Evolutionary conservation across 805 yeast genomes (phyloP), one percentile per base, ranked within the genome.

Genomic region (Jamesozyma lodderae): DNA sequence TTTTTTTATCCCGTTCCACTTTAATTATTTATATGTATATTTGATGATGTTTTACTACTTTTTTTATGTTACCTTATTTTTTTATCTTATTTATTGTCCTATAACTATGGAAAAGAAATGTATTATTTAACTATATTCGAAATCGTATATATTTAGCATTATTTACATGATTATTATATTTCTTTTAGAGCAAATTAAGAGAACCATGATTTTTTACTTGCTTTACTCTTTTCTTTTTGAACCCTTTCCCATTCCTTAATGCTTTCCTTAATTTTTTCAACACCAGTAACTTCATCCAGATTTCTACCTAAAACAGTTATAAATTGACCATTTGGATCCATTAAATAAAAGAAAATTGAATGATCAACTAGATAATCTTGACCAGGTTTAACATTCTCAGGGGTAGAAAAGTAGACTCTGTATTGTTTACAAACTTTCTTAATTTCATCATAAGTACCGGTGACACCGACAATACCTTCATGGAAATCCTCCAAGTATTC

Each of bases 271-370:
- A 92, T 83, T 62, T 83, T 83, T 29, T 72, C 76, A 13, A 79
- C 79, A 20, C 94, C 95, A 44, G 79, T 79, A 16, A 68, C 70
- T 19, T 87, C 88, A 41, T 79, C 84, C 49, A 79, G 84, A 53
- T 90, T 90, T 60, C 95, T 79, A 38, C 98, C 98, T 48, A 90
- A 68, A 6, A 92, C 97, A 59, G 90, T 96, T 35, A 90, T 82
- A 55, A 86, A 92, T 55, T 85, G 77, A 34, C 97, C 98, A 58
- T 92, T 96, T n/a, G 95, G 88, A 59, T 92, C 97, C 96, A 92
- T 90, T 52, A 92, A 67, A 56, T 92, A 92, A 64, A 90, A 90
- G 75, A 92, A 92, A 42, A 92, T 87, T 3, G 97, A 90, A 63
- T 92, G 98, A 58, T 92, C 98, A 23, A 92, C 98, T 44, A 92